These are phyloP conservation scores for Harringtonia aguacate DNA, from an alignment of 2,329 filamentous ascomycete species.

Conservation along the genomic window DNA sequence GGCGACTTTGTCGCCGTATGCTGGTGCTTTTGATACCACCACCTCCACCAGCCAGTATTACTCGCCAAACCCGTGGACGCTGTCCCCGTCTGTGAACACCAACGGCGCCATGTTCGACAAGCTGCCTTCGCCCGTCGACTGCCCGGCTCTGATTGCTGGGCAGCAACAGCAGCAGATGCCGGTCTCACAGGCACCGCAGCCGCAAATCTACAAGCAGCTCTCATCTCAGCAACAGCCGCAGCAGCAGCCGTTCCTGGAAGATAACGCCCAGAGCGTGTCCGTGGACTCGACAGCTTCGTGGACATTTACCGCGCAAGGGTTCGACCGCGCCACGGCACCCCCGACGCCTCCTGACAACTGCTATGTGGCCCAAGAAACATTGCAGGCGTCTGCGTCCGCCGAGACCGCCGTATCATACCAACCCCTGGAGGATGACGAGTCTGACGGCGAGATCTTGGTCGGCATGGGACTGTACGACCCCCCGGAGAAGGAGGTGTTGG, in stretches of 20 bases:
- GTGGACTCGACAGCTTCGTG: constrained; percentile 4
- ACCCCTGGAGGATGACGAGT: constrained; percentile 39
- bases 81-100: constrained; percentile 12
- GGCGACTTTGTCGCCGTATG: constrained; percentile 42
- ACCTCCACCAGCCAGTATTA: constrained; percentile 24
- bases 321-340: constrained; percentile 36
- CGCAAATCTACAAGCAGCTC: neutral
- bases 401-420: constrained; percentile 40
- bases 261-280: neutral
- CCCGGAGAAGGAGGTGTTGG: constrained; percentile 45
- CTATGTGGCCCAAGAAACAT: constrained; percentile 40
- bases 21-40: constrained; percentile 21
- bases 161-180: constrained; percentile 1
- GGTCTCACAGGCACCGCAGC: neutral
- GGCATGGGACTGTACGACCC: constrained; percentile 74
- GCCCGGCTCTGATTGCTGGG: constrained; percentile 7
- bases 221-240: no score
- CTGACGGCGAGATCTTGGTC: constrained; percentile 61
- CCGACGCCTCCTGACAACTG: constrained; percentile 43
- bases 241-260: neutral
- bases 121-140: constrained; percentile 11
- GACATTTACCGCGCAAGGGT: constrained; percentile 5
- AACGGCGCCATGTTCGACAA: constrained; percentile 11
- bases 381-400: constrained; percentile 29
- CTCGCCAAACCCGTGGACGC: constrained; percentile 26